phyloP scores from a whole-genome alignment of 768 basidiomycete genomes.

The Leucocoprinus sp. region DNA sequence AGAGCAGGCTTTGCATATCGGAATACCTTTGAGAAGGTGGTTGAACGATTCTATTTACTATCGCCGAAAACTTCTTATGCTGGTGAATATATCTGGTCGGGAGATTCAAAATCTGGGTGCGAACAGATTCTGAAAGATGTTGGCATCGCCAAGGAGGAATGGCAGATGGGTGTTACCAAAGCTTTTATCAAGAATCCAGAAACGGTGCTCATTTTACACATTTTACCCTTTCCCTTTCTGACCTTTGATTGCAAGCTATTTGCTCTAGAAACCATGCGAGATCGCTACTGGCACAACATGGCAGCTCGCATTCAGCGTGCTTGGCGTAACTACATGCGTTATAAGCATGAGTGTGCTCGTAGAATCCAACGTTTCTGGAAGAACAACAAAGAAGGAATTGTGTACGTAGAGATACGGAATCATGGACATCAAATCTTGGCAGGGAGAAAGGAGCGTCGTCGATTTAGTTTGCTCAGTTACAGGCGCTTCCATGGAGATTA shows the following conservation, averaged over 20 bases:
- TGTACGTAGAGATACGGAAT: conserved; percentile 85
- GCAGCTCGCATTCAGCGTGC: conserved; percentile 93
- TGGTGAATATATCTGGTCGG: conserved; percentile 96
- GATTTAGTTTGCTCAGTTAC: conserved; percentile 91
- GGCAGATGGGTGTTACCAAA: conserved; percentile 99
- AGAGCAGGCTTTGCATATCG: conserved; percentile 97
- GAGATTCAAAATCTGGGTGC: conserved; percentile 86
- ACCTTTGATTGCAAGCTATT: conserved; percentile 56
- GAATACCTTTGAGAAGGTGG: conserved; percentile 99
- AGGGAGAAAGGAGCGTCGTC: conserved; percentile 84
- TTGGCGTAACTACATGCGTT: conserved; percentile 91
- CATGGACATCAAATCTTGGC: conserved; percentile 91
- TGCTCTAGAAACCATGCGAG: conserved; percentile 96
- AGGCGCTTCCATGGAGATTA: conserved; percentile 96
- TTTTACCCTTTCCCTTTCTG: background rate
- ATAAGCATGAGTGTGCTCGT: conserved; percentile 89
- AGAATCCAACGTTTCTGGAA: conserved; percentile 99
- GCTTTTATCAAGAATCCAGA: conserved; percentile 99
- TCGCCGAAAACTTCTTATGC: conserved; percentile 96
- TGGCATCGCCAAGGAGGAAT: conserved; percentile 93
- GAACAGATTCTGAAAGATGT: conserved; percentile 90
- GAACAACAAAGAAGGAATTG: conserved; percentile 91
- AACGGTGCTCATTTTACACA: conserved; percentile 49
- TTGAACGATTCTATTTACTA: conserved; percentile 93
- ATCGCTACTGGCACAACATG: conserved; percentile 99